Conservation (phyloP, 2,329 filamentous ascomycete species). For the Sporothrix euskadiensis region DNA sequence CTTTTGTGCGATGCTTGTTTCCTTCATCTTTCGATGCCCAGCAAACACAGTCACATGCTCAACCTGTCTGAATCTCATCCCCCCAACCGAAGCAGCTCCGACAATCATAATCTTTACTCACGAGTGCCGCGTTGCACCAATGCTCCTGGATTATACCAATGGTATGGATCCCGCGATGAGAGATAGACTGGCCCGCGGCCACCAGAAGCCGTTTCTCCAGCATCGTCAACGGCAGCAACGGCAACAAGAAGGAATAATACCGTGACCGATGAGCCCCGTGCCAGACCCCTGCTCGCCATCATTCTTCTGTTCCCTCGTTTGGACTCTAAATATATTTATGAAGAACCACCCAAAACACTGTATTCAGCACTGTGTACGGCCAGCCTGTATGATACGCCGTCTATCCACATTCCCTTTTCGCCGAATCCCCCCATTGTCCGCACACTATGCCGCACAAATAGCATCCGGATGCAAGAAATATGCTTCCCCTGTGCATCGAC, state of each 20-base stretch:
- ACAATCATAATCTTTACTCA: background rate
- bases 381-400: background rate
- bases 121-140: background rate
- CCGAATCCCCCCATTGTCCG: background rate
- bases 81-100: background rate
- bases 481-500: constrained; percentile 4
- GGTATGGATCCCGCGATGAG: background rate
- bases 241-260: background rate
- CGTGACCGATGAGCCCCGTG: background rate
- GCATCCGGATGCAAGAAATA: background rate
- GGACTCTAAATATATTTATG: background rate
- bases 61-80: background rate
- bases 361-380: background rate
- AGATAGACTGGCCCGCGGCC: background rate
- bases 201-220: background rate
- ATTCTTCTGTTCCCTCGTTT: background rate
- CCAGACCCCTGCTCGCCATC: background rate
- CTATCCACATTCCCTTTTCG: background rate
- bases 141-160: background rate
- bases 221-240: background rate
- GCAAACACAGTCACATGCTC: background rate
- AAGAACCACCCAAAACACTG: background rate
- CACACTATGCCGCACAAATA: background rate
- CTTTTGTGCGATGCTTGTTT: background rate
- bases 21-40: background rate